These are phyloP conservation scores for Vigna angularis DNA, from an alignment of 306 rosid species.

Conservation along the genomic window DNA sequence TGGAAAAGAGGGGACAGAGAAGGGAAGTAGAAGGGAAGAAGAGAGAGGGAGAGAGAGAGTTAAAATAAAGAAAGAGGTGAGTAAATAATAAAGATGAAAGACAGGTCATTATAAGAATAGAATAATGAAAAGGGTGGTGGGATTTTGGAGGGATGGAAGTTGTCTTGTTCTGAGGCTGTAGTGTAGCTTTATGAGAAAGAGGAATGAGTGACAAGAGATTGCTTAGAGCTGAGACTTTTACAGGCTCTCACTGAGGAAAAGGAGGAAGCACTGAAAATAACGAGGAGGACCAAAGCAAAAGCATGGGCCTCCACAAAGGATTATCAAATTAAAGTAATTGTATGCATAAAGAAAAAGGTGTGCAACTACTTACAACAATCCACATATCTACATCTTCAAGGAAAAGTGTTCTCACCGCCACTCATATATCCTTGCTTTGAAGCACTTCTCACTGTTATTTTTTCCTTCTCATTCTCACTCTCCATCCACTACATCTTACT, in stretches of 20 bases:
- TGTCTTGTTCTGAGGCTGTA: constrained; percentile 60
- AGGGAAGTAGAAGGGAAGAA: constrained; percentile 15
- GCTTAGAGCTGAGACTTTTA: constrained; percentile 47
- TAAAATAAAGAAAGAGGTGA: constrained; percentile 6
- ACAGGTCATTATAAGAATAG: constrained; percentile 58
- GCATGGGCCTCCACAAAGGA: constrained; percentile 34
- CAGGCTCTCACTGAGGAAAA: constrained; percentile 47
- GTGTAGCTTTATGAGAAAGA: constrained; percentile 40
- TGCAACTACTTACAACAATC: constrained; percentile 17
- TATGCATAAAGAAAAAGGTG: constrained; percentile 19
- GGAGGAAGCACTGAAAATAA: constrained; percentile 53
- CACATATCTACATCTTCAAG: constrained; percentile 45
- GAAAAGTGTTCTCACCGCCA: constrained; percentile 42
- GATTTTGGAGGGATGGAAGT: constrained; percentile 53
- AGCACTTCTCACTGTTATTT: constrained; percentile 30
- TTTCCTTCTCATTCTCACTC: constrained; percentile 4
- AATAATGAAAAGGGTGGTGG: constrained; percentile 56
- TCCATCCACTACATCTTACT: constrained; percentile 38
- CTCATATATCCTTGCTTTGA: constrained; percentile 28
- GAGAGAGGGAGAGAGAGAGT: constrained; percentile 14
- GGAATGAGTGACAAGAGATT: constrained; percentile 46
- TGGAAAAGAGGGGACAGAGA: constrained; percentile 25
- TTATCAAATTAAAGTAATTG: constrained; percentile 34
- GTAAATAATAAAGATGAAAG: constrained; percentile 49
- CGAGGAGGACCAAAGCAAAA: constrained; percentile 35